A percentile compares a stretch with the other conserved stretches of the same genome.
Conservation (phyloP, 306 rosid species). For the Trifolium pratense region DNA sequence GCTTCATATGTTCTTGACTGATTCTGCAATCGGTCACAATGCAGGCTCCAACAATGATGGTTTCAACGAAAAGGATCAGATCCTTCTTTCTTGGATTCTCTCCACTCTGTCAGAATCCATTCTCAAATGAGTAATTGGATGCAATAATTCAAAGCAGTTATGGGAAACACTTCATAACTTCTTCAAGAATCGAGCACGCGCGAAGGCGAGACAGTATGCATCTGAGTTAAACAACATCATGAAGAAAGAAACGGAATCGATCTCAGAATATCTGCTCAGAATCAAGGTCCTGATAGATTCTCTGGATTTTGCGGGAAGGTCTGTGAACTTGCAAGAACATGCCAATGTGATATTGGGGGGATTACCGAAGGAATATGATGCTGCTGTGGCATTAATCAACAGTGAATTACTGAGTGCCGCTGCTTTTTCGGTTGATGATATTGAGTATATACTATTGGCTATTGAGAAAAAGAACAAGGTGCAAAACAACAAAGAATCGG, state of each 20-base stretch:
- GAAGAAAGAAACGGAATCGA: background rate
- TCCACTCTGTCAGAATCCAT: background rate
- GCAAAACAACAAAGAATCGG: background rate
- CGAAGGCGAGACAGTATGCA: background rate
- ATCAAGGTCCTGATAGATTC: background rate
- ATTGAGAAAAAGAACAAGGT: background rate
- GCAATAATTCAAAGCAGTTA: background rate
- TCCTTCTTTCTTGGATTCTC: background rate
- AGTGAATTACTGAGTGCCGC: background rate
- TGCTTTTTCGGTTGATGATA: too few species aligned
- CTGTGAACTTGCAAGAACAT: background rate
- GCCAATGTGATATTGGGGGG: background rate
- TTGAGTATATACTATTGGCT: too few species aligned
- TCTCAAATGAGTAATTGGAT: background rate
- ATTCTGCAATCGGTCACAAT: background rate
- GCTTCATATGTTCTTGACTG: background rate
- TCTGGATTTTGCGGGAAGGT: background rate
- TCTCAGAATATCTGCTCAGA: background rate
- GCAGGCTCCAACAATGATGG: background rate
- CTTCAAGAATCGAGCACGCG: background rate
- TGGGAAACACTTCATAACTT: background rate
- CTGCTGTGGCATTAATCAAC: background rate
- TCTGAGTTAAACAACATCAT: background rate
- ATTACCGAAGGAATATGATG: background rate
- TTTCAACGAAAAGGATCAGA: background rate